These are phyloP conservation scores for Pichia insulana DNA, from an alignment of 805 yeast species.

Conservation along the genomic window DNA sequence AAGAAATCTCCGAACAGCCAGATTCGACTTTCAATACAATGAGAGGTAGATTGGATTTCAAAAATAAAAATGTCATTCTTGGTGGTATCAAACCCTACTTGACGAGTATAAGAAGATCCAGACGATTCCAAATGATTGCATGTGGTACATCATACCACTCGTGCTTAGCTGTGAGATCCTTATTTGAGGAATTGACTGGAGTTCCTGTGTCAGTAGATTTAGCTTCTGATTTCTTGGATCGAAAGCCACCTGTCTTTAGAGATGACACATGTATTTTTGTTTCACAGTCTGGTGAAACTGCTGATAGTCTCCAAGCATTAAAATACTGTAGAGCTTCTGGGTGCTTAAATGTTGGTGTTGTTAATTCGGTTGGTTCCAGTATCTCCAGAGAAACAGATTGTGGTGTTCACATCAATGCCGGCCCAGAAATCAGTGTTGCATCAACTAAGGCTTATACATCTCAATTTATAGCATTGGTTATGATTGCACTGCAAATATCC, in stretches of 20 bases:
- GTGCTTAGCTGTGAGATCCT: constrained; percentile 92
- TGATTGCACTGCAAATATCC: constrained; percentile 92
- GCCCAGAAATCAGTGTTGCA: constrained; percentile 99
- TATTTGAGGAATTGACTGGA: constrained; percentile 93
- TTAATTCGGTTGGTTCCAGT: constrained; percentile 93
- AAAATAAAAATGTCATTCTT: constrained; percentile 60
- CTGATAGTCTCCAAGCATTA: constrained; percentile 91
- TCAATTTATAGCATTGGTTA: constrained; percentile 91
- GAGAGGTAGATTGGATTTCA: constrained; percentile 98
- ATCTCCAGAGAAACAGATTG: constrained; percentile 96
- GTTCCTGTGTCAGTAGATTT: constrained; percentile 88
- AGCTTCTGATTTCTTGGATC: constrained; percentile 91
- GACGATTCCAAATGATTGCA: constrained; percentile 96
- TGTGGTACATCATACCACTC: constrained; percentile 99
- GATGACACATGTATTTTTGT: constrained; percentile 97
- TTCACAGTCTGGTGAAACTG: constrained; percentile 98
- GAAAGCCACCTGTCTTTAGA: constrained; percentile 94
- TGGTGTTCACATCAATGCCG: constrained; percentile 99
- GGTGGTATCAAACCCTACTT: constrained; percentile 87
- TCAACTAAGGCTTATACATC: constrained; percentile 98
- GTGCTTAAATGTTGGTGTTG: constrained; percentile 95
- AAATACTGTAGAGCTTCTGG: constrained; percentile 96
- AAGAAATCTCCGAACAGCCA: constrained; percentile 97
- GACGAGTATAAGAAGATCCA: constrained; percentile 84
- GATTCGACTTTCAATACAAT: constrained; percentile 96